These are phyloP conservation scores for Tulasnella sp. DNA, from an alignment of 768 basidiomycete species.

Conservation along the genomic window DNA sequence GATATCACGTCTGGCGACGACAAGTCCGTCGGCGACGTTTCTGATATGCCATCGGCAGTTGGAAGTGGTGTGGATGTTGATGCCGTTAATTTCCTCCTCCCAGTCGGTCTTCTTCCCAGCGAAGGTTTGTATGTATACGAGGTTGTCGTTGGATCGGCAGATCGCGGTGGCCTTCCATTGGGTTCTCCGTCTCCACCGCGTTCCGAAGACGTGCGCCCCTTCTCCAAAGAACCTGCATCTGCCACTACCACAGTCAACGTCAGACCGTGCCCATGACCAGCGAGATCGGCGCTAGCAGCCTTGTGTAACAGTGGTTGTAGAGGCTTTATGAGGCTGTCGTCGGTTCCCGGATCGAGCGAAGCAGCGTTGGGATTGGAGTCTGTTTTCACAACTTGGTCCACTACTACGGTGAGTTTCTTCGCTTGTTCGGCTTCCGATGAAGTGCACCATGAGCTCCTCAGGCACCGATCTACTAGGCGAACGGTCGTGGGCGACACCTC, in stretches of 20 bases:
- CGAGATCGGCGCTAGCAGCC: neutral
- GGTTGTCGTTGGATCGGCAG: neutral
- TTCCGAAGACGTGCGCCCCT: neutral
- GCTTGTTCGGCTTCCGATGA: constrained; percentile 30
- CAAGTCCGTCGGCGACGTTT: neutral
- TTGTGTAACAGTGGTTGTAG: neutral
- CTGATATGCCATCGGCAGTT: neutral
- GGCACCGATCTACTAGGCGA: constrained; percentile 84
- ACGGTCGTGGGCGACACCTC: constrained; percentile 81
- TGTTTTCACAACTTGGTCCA: neutral
- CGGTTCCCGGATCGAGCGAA: neutral
- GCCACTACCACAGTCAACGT: neutral
- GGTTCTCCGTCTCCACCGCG: neutral
- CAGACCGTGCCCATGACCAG: neutral
- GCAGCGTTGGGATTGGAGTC: neutral
- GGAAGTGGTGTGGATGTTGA: neutral
- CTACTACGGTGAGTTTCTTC: neutral
- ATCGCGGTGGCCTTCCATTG: constrained; percentile 1
- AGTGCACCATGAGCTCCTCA: constrained; percentile 78
- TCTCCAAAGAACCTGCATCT: neutral
- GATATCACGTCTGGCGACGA: neutral
- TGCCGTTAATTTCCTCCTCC: neutral
- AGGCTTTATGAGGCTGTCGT: neutral
- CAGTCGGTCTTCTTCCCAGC: neutral
- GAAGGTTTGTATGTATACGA: neutral